Evolutionary conservation across 129 eudicot genomes (phyloP).

Genomic region (Solidago caesia): DNA sequence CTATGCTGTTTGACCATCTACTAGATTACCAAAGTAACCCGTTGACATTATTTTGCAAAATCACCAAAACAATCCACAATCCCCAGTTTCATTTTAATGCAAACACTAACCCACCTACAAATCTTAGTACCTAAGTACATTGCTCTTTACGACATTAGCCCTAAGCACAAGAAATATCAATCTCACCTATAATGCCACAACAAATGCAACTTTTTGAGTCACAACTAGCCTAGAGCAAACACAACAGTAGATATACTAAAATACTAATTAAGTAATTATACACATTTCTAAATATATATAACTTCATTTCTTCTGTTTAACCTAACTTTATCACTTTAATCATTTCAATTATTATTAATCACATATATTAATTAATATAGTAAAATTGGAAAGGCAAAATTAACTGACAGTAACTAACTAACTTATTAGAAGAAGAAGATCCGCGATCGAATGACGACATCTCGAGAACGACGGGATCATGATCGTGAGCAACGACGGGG

Average conservation of each 20-base stretch:
- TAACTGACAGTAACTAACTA: constrained; percentile 20
- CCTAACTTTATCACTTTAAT: too few relatives aligned
- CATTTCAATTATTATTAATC: background rate
- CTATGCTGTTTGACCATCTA: too few relatives aligned
- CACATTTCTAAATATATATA: background rate
- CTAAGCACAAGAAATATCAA: constrained; percentile 1
- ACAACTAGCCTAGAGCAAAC: constrained; percentile 28
- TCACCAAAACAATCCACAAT: too few relatives aligned
- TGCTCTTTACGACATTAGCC: background rate
- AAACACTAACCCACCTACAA: too few relatives aligned
- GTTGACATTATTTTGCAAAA: too few relatives aligned
- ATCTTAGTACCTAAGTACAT: too few relatives aligned
- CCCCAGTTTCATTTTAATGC: too few relatives aligned
- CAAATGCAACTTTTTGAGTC: background rate
- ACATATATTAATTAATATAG: background rate
- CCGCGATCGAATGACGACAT: constrained; percentile 72
- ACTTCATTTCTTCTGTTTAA: too few relatives aligned
- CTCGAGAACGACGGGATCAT: constrained; percentile 76
- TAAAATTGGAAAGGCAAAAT: background rate
- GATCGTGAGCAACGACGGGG: constrained; percentile 74
- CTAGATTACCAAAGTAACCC: too few relatives aligned
- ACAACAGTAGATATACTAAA: background rate
- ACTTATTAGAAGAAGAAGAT: constrained; percentile 49
- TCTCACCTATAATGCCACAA: constrained; percentile 1
- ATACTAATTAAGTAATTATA: background rate